phyloP scores from a whole-genome alignment of 2,329 filamentous ascomycete species.

The Ploettnerulaceae sp. region DNA sequence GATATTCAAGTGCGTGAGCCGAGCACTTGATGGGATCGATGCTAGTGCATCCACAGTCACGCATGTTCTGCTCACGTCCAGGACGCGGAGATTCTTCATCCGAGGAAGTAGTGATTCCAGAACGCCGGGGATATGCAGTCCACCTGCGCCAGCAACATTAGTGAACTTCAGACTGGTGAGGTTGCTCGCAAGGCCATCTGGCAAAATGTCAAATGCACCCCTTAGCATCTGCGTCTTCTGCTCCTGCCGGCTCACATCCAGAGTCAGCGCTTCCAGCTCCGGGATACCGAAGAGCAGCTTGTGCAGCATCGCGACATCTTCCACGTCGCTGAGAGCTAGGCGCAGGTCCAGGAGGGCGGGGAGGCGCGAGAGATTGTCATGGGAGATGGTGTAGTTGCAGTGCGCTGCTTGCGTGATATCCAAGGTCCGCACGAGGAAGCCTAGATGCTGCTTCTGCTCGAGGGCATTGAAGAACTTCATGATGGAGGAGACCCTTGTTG shows the following conservation, averaged over 20 bases:
- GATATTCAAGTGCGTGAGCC: constrained; percentile 9
- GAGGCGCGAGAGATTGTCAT: background rate
- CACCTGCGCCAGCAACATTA: background rate
- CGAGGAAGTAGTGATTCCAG: constrained; percentile 1
- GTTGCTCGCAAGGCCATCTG: background rate
- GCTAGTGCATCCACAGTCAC: background rate
- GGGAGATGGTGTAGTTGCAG: background rate
- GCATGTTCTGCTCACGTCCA: constrained; percentile 6
- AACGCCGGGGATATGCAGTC: constrained; percentile 3
- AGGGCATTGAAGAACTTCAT: background rate
- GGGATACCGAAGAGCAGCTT: background rate
- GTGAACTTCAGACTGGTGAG: constrained; percentile 5
- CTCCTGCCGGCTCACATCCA: background rate
- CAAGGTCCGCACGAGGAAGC: constrained; percentile 1
- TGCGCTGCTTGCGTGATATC: background rate
- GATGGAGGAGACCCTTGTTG: background rate
- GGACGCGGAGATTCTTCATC: constrained; percentile 6
- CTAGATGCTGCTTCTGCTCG: background rate
- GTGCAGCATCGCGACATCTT: background rate
- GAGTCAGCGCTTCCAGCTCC: background rate
- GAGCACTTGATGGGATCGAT: constrained; percentile 3
- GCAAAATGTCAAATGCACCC: background rate
- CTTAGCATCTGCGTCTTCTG: constrained; percentile 4
- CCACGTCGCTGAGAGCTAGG: background rate
- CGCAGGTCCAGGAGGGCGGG: constrained; percentile 2